Conservation (phyloP, 371 early-diverging fungal species). For the Mucor irregularis region DNA sequence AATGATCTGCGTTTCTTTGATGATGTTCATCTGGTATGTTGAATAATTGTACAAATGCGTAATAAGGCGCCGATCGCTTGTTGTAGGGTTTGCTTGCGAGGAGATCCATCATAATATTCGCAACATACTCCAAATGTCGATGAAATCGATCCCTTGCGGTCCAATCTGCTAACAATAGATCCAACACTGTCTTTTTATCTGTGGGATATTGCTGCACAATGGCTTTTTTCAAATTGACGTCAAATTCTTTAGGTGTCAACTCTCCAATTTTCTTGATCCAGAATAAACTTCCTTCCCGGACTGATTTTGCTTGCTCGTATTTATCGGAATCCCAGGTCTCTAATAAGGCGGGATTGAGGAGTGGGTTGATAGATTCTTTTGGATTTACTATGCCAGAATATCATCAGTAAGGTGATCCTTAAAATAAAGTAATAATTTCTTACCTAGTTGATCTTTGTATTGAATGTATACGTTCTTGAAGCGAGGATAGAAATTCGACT, state of each 20-base stretch:
- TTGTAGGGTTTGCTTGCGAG: slow-evolving; percentile 27
- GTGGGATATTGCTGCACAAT: slow-evolving; percentile 32
- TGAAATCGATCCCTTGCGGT: slow-evolving; percentile 28
- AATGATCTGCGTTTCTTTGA: slow-evolving; percentile 6
- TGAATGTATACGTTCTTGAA: neutral
- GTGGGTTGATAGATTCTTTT: slow-evolving; percentile 2
- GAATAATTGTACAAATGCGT: slow-evolving; percentile 38
- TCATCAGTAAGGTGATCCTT: too few species aligned
- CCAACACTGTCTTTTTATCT: slow-evolving; percentile 33
- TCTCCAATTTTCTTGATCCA: slow-evolving; percentile 23
- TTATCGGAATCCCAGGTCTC: slow-evolving; percentile 17
- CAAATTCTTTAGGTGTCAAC: slow-evolving; percentile 21
- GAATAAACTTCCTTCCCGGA: slow-evolving; percentile 15
- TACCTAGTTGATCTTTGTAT: slow-evolving; percentile 1
- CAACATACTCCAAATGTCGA: slow-evolving; percentile 19
- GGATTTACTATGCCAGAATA: neutral
- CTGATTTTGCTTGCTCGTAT: slow-evolving; percentile 9
- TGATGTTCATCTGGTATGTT: slow-evolving; percentile 19
- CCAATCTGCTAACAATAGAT: slow-evolving; percentile 38
- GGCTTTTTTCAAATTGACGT: slow-evolving; percentile 18
- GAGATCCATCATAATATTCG: slow-evolving; percentile 17
- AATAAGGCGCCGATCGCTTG: slow-evolving; percentile 31
- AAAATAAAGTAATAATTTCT: too few species aligned
- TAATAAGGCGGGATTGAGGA: slow-evolving; percentile 1
- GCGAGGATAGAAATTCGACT: neutral